Evolutionary conservation across 495 filamentous ascomycete genomes (phyloP), one percentile per base, ranked within the genome.

Genomic region (Penicillium canescens): DNA sequence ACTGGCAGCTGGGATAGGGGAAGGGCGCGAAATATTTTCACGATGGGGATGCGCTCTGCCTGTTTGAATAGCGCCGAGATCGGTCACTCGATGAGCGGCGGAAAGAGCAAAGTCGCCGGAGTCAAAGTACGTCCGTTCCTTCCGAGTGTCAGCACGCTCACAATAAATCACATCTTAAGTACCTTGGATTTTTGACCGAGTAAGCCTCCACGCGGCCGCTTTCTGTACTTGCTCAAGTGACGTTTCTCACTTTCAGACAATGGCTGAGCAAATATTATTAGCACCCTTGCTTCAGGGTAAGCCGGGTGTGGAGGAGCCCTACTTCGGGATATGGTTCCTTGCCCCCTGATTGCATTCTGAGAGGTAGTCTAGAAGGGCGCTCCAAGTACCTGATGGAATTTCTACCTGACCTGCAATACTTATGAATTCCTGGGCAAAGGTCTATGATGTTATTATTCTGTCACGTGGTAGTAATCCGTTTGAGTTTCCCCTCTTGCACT

Each of bases 41-140:
- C 65, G 65, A 13, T 52, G 16, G 6, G 68, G 68, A 60, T 67
- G 65, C 4, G 50, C 41, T 54, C 14, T 60, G 40, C 68, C 68
- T 5, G 65, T 61, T 40, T 67, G 46, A 34, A 68, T 53, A 40
- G 53, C 47, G 24, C 61, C 65, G 33, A 56, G 47, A 39, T 71
- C 59, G 24, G 61, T 68, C 26, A 50, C 57, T 7, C 42, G 37
- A 34, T 65, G 9, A 45, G 63, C 55, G 10, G 65, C 49, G n/a
- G 60, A 68, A 60, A 68, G 54, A 50, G 68, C 68, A 10, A 61
- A 63, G 44, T 71, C 65, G 36, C 68, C 65, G 7, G 65, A 71
- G 61, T 71, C 68, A 50, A 71, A 68, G 49, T 68, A 71, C 0
- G 31, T 61, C 34, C 68, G 63, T 54, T 67, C 44, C 65, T 68